Evolutionary conservation across 176 grass and related monocot species (phyloP).

Genomic region (Poa pratensis): DNA sequence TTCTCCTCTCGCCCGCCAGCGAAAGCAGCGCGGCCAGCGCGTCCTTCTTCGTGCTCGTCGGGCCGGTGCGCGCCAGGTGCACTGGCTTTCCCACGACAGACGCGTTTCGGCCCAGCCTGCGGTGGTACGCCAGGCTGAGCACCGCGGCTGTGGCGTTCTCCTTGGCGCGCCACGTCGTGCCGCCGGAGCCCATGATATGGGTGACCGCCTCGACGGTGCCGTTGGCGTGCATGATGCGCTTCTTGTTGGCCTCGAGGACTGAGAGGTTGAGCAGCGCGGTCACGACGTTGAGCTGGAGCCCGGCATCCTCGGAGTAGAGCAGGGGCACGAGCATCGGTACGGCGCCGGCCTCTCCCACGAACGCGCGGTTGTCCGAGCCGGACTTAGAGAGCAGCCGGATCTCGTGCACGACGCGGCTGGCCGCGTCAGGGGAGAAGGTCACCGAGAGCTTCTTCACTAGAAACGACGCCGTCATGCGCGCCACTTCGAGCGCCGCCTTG

Average conservation of each 20-base stretch:
- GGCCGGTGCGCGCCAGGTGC: constrained; percentile 51
- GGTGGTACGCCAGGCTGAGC: constrained; percentile 83
- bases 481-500: constrained; percentile 88
- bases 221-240: constrained; percentile 92
- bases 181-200: constrained; percentile 64
- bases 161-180: constrained; percentile 78
- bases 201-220: constrained; percentile 65
- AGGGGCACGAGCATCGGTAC: no score
- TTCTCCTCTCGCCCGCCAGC: constrained; percentile 89
- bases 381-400: constrained; percentile 81
- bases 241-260: no score
- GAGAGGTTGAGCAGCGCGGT: no score
- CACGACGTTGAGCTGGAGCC: no score
- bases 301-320: no score
- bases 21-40: constrained; percentile 75
- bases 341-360: constrained; percentile 83
- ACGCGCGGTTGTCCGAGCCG: constrained; percentile 75
- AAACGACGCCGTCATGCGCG: constrained; percentile 86
- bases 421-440: constrained; percentile 56
- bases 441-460: constrained; percentile 72
- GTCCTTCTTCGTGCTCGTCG: constrained; percentile 75
- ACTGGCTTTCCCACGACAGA: constrained; percentile 51
- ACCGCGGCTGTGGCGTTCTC: constrained; percentile 81
- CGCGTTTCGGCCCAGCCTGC: constrained; percentile 66
- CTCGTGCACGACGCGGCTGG: constrained; percentile 85